Evolutionary conservation across 202 grass and related monocot genomes (phyloP).

Genomic region (Schoenoplectus triqueter): DNA sequence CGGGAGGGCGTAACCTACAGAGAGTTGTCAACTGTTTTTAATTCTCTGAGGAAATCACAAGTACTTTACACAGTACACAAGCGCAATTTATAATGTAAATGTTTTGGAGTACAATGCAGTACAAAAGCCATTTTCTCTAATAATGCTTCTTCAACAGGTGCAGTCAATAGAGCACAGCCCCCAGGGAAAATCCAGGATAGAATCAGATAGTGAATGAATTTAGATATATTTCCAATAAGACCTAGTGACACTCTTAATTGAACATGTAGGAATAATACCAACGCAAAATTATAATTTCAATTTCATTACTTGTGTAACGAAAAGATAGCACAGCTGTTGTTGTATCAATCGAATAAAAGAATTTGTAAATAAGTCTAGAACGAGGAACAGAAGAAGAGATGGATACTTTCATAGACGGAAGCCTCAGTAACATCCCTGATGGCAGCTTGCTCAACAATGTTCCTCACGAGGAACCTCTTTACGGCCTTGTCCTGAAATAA

Average conservation of each 20-base stretch:
- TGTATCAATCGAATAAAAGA: not conserved
- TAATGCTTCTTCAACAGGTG: not conserved
- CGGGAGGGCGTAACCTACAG: constrained; percentile 64
- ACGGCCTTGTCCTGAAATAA: constrained; percentile 76
- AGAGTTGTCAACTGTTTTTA: not conserved
- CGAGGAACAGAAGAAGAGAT: not conserved
- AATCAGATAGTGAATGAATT: not conserved
- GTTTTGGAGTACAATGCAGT: not conserved
- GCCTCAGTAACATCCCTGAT: constrained; percentile 84
- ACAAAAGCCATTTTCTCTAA: not conserved
- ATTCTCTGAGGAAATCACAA: not conserved
- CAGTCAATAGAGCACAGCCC: not conserved
- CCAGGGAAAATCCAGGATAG: not conserved
- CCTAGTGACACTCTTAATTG: not conserved
- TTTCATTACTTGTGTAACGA: not conserved
- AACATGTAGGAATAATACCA: not conserved
- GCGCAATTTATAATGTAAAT: not conserved
- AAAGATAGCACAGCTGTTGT: not conserved
- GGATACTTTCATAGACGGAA: constrained; percentile 67
- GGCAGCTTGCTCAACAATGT: constrained; percentile 83
- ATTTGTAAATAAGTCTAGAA: not conserved
- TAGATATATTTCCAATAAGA: not conserved
- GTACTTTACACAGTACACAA: too few species aligned
- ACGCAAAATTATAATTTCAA: not conserved
- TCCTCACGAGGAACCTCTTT: constrained; percentile 80